Conservation (phyloP, 768 basidiomycete genomes). For the Hebeloma cylindrosporum region DNA sequence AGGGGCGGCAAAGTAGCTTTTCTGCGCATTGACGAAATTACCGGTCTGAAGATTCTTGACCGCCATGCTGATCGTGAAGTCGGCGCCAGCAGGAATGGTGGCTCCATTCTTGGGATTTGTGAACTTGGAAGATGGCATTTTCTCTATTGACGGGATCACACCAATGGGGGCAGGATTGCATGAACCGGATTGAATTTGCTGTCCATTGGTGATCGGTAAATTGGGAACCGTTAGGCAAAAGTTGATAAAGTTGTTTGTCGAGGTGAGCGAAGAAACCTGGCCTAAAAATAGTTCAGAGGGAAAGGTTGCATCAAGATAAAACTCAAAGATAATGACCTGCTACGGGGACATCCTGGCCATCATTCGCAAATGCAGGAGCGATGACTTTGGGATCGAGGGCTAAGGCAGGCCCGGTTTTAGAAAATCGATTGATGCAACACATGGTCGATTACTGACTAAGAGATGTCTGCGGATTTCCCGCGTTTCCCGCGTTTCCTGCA, state of each 20-base stretch:
- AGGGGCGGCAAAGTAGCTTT: constrained; percentile 46
- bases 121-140: constrained; percentile 44
- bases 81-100: constrained; percentile 37
- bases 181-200: constrained; percentile 14
- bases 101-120: constrained; percentile 33
- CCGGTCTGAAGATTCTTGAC: constrained; percentile 37
- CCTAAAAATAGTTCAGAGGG: too few species aligned
- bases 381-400: constrained; percentile 30
- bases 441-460: constrained; percentile 29
- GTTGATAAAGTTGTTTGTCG: constrained; percentile 53
- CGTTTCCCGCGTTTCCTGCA: constrained; percentile 17
- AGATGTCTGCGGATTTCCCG: constrained; percentile 44
- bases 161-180: constrained; percentile 32
- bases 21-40: constrained; percentile 44
- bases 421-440: too few species aligned
- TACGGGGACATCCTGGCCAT: constrained; percentile 27
- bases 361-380: constrained; percentile 27
- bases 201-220: constrained; percentile 55
- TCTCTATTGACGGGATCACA: constrained; percentile 40
- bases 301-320: constrained; percentile 50
- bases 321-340: constrained; percentile 43
- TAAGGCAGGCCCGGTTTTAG: too few species aligned
- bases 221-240: constrained; percentile 43
- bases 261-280: constrained; percentile 44
- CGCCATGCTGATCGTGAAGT: constrained; percentile 44